Evolutionary conservation across 2,329 filamentous ascomycete species (phyloP).

Genomic region (Hansfordia pulvinata): DNA sequence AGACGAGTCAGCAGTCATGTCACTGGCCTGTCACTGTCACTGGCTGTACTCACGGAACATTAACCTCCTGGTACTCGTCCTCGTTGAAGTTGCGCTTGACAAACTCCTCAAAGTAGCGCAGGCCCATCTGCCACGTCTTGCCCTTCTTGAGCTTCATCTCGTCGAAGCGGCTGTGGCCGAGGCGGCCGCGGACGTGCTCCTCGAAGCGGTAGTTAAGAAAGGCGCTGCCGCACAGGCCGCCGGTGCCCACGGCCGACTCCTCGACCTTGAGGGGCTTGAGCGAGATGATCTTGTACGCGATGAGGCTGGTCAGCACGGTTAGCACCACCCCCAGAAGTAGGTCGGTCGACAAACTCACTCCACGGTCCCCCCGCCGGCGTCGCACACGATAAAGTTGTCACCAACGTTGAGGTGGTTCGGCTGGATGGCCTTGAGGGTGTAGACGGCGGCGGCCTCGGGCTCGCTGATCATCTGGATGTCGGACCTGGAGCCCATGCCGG

Average conservation of each 20-base stretch:
- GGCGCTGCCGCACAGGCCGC: conserved; percentile 63
- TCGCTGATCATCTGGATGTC: conserved; percentile 71
- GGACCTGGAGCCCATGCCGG: conserved; percentile 59
- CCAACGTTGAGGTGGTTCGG: conserved; percentile 60
- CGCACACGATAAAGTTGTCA: conserved; percentile 50
- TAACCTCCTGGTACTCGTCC: conserved; percentile 64
- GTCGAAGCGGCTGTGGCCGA: conserved; percentile 54
- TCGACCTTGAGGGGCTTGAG: conserved; percentile 59
- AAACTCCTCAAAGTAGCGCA: conserved; percentile 73
- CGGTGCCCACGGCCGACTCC: conserved; percentile 68
- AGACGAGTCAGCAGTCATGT: conserved; percentile 8
- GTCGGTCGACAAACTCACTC: conserved; percentile 33
- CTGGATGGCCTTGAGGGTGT: conserved; percentile 67
- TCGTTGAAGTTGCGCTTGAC: conserved; percentile 76
- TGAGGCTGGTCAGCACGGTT: conserved; percentile 32
- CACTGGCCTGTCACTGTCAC: background rate
- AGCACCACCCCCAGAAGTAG: background rate
- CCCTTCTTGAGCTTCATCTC: conserved; percentile 67
- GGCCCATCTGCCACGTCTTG: conserved; percentile 68
- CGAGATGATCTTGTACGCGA: conserved; percentile 70
- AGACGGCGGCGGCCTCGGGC: conserved; percentile 68
- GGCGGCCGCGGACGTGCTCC: conserved; percentile 55
- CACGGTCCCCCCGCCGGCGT: conserved; percentile 51
- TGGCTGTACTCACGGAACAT: conserved; percentile 45
- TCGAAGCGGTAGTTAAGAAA: conserved; percentile 74